A percentile compares a stretch with the other conserved stretches of the same genome.
These are phyloP conservation scores for Xerocomus tenax DNA, from an alignment of 1,284 basidiomycete species.

Conservation along the genomic window DNA sequence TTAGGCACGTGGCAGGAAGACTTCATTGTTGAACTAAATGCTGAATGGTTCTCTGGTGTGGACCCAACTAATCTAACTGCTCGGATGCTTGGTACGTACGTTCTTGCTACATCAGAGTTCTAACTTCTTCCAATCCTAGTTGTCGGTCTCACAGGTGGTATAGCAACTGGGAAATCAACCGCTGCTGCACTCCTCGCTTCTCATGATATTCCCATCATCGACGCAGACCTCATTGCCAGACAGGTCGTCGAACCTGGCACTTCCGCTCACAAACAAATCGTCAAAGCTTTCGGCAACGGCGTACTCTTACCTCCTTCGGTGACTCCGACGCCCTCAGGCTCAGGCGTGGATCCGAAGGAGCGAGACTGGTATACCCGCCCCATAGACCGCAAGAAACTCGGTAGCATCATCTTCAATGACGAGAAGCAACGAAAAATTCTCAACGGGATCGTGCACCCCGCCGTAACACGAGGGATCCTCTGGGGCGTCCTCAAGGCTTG, in stretches of 20 bases:
- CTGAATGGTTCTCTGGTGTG: neutral
- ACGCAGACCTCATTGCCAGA: constrained; percentile 87
- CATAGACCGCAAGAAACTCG: constrained; percentile 79
- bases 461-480: constrained; percentile 72
- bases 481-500: constrained; percentile 65
- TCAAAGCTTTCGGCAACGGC: constrained; percentile 61
- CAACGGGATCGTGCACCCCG: constrained; percentile 86
- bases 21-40: neutral
- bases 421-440: constrained; percentile 62
- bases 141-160: constrained; percentile 92
- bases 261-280: constrained; percentile 61
- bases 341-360: neutral
- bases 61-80: neutral
- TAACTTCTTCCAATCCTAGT: constrained; percentile 41
- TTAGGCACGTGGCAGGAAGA: too few species aligned
- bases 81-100: constrained; percentile 19
- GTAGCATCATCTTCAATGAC: constrained; percentile 79
- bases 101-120: neutral
- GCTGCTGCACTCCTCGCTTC: constrained; percentile 70
- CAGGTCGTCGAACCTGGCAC: constrained; percentile 84
- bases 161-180: constrained; percentile 93
- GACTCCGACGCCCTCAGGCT: neutral
- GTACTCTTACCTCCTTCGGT: constrained; percentile 43
- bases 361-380: constrained; percentile 47
- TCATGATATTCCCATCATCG: constrained; percentile 71